A percentile compares a stretch with the other conserved stretches of the same genome.
Evolutionary conservation across 805 yeast species (phyloP).

Genomic region (Schwanniomyces occidentalis): DNA sequence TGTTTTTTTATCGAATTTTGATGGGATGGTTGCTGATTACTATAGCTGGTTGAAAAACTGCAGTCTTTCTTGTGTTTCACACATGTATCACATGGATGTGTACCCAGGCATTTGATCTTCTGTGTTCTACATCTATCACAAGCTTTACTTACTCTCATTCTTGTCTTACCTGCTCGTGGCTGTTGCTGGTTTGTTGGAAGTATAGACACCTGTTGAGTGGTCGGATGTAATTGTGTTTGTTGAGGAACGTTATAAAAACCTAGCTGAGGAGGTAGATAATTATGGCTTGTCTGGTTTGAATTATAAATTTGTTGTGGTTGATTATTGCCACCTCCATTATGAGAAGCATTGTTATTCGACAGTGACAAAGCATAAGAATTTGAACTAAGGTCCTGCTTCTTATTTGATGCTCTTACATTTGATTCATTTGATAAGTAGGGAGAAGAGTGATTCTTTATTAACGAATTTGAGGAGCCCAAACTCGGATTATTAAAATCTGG

Average conservation of each 20-base stretch:
- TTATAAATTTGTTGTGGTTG: not conserved
- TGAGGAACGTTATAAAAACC: slow-evolving; percentile 1
- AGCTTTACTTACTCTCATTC: slow-evolving; percentile 51
- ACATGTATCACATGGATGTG: slow-evolving; percentile 52
- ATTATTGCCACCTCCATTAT: too few species aligned
- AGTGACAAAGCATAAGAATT: too few species aligned
- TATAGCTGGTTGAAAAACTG: slow-evolving; percentile 16
- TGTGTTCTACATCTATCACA: slow-evolving; percentile 57
- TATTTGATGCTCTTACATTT: slow-evolving; percentile 1
- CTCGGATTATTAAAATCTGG: too few species aligned
- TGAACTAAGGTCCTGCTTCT: slow-evolving; percentile 1
- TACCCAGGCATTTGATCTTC: slow-evolving; percentile 59
- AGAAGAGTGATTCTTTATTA: too few species aligned
- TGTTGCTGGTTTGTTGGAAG: not conserved
- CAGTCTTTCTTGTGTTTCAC: slow-evolving; percentile 36
- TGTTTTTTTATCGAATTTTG: slow-evolving; percentile 9
- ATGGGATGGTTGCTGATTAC: slow-evolving; percentile 1
- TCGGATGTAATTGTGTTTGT: slow-evolving; percentile 1
- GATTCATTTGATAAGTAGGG: slow-evolving; percentile 4
- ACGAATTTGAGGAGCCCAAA: too few species aligned
- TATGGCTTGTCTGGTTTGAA: not conserved
- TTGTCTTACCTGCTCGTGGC: slow-evolving; percentile 13
- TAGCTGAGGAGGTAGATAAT: slow-evolving; percentile 1
- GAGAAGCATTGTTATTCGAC: too few species aligned
- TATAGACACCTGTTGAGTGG: not conserved